Conservation (phyloP, 2,329 filamentous ascomycete genomes). For the Mycosphaerella sp. region DNA sequence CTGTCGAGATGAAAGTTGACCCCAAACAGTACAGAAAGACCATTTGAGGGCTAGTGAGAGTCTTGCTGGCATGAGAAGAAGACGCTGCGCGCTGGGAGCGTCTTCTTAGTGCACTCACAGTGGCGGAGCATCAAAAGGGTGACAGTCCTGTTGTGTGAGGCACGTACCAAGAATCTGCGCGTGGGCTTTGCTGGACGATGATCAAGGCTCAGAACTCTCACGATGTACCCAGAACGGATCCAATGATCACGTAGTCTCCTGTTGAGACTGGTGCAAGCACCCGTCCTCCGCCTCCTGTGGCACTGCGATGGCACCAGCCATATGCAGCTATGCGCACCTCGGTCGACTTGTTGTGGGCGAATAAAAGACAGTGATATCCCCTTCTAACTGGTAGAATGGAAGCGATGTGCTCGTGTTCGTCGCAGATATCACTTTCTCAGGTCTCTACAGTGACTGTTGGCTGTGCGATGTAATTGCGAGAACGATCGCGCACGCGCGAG, state of each 20-base stretch:
- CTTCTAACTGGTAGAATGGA: background rate
- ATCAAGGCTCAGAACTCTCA: background rate
- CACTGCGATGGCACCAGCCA: constrained; percentile 3
- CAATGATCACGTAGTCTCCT: background rate
- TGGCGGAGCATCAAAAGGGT: background rate
- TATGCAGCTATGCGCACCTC: background rate
- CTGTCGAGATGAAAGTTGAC: constrained; percentile 37
- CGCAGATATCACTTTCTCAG: background rate
- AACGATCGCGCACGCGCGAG: constrained; percentile 1
- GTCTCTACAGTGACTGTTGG: background rate
- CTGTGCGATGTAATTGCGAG: background rate
- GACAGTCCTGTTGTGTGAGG: background rate
- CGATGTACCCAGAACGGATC: background rate
- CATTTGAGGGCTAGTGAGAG: background rate
- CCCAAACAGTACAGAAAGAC: constrained; percentile 25
- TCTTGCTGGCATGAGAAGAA: background rate
- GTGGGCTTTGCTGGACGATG: background rate
- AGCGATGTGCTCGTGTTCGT: background rate
- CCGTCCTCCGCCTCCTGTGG: constrained; percentile 8
- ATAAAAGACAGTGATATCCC: background rate
- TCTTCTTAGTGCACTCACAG: background rate
- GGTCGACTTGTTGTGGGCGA: background rate
- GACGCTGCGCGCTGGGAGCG: background rate
- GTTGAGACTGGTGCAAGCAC: constrained; percentile 7
- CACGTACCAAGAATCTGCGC: background rate